Conservation (phyloP, 345 rosid genomes). For the Linum trigynum region DNA sequence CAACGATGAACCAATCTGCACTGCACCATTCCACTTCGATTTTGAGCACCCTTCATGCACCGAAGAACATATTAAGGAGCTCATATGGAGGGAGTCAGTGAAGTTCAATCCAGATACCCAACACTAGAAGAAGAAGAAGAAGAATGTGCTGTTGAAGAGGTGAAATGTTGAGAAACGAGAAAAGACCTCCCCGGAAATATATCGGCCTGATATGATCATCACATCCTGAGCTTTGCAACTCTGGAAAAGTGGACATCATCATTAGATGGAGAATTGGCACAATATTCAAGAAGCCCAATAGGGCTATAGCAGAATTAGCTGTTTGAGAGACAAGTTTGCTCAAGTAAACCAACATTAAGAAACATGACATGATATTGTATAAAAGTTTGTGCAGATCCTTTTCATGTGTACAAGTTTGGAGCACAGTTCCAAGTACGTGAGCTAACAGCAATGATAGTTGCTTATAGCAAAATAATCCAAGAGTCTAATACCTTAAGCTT, state of each 20-base stretch:
- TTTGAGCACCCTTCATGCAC: constrained; percentile 74
- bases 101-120: constrained; percentile 58
- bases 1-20: constrained; percentile 77
- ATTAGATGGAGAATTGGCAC: not conserved
- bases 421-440: no score
- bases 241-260: not conserved
- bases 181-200: not conserved
- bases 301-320: not conserved
- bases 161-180: constrained; percentile 6
- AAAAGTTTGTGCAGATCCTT: not conserved
- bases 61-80: constrained; percentile 89
- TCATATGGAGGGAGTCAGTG: constrained; percentile 77
- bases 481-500: not conserved
- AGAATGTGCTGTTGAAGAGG: constrained; percentile 9
- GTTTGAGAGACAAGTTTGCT: not conserved
- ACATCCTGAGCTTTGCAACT: not conserved
- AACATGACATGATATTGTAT: not conserved
- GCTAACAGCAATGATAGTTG: no score
- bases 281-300: not conserved
- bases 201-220: not conserved
- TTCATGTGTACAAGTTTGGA: not conserved
- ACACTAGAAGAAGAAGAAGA: constrained; percentile 17
- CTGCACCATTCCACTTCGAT: constrained; percentile 64
- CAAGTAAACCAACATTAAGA: not conserved
- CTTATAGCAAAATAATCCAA: not conserved